Conservation (phyloP, 768 basidiomycete species). For the Tubosaeta brunneosetosa region DNA sequence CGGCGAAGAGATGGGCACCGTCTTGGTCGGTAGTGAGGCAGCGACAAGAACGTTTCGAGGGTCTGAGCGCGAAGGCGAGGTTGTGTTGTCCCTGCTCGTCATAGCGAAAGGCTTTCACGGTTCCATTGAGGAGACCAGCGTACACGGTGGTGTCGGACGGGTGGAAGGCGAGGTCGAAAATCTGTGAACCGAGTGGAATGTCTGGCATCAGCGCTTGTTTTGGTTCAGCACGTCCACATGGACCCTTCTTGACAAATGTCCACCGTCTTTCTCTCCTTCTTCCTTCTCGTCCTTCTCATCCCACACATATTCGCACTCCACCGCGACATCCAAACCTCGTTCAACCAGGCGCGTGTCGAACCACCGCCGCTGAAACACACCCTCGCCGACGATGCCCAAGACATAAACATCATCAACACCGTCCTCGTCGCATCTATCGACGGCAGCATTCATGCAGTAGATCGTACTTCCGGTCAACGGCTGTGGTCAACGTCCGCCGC, state of each 20-base stretch:
- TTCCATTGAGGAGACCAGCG: constrained; percentile 73
- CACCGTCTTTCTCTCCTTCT: constrained; percentile 20
- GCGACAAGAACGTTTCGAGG: constrained; percentile 82
- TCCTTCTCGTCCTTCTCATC: constrained; percentile 27
- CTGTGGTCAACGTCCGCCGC: constrained; percentile 86
- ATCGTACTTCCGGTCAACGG: constrained; percentile 73
- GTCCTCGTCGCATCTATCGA: constrained; percentile 92
- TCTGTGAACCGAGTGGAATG: constrained; percentile 68
- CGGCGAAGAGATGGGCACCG: constrained; percentile 68
- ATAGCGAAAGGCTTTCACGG: constrained; percentile 78
- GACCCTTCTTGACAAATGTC: constrained; percentile 35
- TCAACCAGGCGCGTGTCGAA: neutral
- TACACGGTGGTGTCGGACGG: constrained; percentile 69
- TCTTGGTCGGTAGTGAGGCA: constrained; percentile 63
- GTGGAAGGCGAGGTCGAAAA: constrained; percentile 89
- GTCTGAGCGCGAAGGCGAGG: constrained; percentile 56
- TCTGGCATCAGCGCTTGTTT: constrained; percentile 34
- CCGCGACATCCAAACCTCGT: constrained; percentile 17
- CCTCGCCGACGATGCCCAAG: constrained; percentile 25
- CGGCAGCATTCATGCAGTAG: constrained; percentile 91
- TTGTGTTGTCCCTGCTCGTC: constrained; percentile 62
- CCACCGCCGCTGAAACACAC: constrained; percentile 5
- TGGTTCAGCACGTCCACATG: constrained; percentile 18
- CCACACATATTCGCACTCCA: constrained; percentile 31
- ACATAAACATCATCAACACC: constrained; percentile 69